Percentiles rank a stretch among this genome's conserved stretches.
Conservation (phyloP, 352 stramenopile genomes). For the Hyaloperonospora arabidopsidis region DNA sequence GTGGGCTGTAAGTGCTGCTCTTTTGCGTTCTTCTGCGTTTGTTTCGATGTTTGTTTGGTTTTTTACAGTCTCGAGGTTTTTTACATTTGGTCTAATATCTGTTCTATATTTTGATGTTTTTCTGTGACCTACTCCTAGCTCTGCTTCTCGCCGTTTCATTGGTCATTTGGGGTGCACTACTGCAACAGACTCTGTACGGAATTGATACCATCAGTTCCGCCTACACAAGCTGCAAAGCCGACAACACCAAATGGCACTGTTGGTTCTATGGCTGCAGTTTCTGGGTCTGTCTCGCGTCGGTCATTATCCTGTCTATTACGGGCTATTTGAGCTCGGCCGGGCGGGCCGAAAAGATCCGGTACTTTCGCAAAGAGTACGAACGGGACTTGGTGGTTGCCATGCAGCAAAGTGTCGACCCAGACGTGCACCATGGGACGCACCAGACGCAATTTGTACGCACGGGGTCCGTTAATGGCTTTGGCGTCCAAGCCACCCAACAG, state of each 20-base stretch:
- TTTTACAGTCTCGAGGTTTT: too few species aligned
- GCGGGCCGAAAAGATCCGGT: conserved; percentile 76
- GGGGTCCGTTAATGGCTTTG: conserved; percentile 32
- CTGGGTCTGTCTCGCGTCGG: conserved; percentile 73
- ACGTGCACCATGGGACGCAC: conserved; percentile 17
- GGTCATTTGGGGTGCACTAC: conserved; percentile 68
- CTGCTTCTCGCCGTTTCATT: conserved; percentile 61
- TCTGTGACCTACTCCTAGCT: conserved; percentile 25
- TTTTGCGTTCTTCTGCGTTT: too few species aligned
- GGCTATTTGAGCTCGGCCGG: conserved; percentile 75
- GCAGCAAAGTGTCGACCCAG: conserved; percentile 61
- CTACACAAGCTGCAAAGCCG: conserved; percentile 65
- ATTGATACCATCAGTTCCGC: conserved; percentile 73
- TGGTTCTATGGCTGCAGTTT: conserved; percentile 87
- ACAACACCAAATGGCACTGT: conserved; percentile 63
- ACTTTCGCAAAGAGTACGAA: conserved; percentile 80
- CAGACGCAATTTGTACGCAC: conserved; percentile 41
- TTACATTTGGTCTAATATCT: conserved; percentile 4
- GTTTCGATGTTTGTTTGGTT: too few species aligned
- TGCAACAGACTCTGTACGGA: conserved; percentile 73
- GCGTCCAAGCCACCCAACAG: conserved; percentile 19
- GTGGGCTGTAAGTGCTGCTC: conserved; percentile 50
- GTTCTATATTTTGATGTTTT: conserved; percentile 13
- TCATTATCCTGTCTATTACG: conserved; percentile 69
- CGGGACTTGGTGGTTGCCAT: conserved; percentile 65